Evolutionary conservation across 2,329 filamentous ascomycete genomes (phyloP).

Genomic region (Fusarium chuoi): DNA sequence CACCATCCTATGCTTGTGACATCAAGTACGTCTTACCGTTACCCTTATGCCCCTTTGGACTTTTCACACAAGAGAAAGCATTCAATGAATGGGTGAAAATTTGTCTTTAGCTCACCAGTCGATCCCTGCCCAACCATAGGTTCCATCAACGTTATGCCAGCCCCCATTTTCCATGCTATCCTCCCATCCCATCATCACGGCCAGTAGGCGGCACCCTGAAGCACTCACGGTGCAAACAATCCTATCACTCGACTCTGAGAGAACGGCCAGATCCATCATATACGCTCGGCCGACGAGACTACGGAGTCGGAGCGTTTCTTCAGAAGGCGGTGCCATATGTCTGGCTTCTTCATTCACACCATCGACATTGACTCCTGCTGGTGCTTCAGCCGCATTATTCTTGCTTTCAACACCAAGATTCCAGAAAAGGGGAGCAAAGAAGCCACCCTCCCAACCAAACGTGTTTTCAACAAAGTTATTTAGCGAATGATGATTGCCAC

Average conservation of each 20-base stretch:
- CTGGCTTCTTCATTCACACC: slow-evolving; percentile 41
- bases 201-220: slow-evolving; percentile 77
- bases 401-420: slow-evolving; percentile 68
- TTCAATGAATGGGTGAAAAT: background rate
- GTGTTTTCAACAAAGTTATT: slow-evolving; percentile 78
- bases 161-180: slow-evolving; percentile 65
- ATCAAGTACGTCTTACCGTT: slow-evolving; percentile 12
- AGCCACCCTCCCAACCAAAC: slow-evolving; percentile 89
- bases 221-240: slow-evolving; percentile 82
- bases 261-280: slow-evolving; percentile 80
- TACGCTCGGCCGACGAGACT: slow-evolving; percentile 84
- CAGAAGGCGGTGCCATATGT: slow-evolving; percentile 50
- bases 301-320: slow-evolving; percentile 72
- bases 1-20: slow-evolving; percentile 26
- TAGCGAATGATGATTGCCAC: slow-evolving; percentile 61
- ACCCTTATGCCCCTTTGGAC: background rate
- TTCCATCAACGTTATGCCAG: slow-evolving; percentile 85
- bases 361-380: slow-evolving; percentile 40
- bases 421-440: slow-evolving; percentile 85
- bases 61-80: background rate
- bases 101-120: slow-evolving; percentile 44
- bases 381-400: slow-evolving; percentile 52
- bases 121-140: slow-evolving; percentile 68
- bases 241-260: slow-evolving; percentile 73
- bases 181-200: slow-evolving; percentile 90